Evolutionary conservation across 2,329 filamentous ascomycete species (phyloP).

Genomic region (Didymella segeticola): DNA sequence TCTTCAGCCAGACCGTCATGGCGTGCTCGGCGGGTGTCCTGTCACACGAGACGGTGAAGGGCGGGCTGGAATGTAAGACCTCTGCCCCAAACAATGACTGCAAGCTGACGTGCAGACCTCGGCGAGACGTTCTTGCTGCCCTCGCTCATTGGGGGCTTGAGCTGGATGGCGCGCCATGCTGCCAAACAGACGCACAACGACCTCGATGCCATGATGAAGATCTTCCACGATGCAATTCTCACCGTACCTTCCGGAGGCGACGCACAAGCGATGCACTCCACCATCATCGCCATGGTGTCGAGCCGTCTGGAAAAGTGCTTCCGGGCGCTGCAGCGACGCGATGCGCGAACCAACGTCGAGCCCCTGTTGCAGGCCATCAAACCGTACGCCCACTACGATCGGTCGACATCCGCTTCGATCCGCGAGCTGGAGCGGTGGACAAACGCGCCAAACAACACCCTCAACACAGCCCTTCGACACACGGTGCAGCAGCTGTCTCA

Average conservation of each 20-base stretch:
- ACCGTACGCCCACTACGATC: slow-evolving; percentile 63
- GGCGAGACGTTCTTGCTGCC: slow-evolving; percentile 83
- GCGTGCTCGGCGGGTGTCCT: slow-evolving; percentile 72
- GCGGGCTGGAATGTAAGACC: slow-evolving; percentile 74
- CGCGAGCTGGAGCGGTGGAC: slow-evolving; percentile 75
- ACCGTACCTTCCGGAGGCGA: slow-evolving; percentile 75
- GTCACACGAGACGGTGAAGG: slow-evolving; percentile 72
- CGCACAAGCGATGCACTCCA: slow-evolving; percentile 72
- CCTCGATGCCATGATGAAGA: slow-evolving; percentile 72
- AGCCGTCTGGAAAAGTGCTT: slow-evolving; percentile 72
- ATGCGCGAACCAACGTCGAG: slow-evolving; percentile 72
- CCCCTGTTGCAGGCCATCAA: slow-evolving; percentile 71
- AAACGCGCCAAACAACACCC: slow-evolving; percentile 61
- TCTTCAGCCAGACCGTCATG: slow-evolving; percentile 77
- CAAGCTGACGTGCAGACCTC: slow-evolving; percentile 61
- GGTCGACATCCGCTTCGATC: slow-evolving; percentile 67
- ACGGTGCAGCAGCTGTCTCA: slow-evolving; percentile 68
- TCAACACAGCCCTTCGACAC: slow-evolving; percentile 65
- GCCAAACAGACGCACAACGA: slow-evolving; percentile 69
- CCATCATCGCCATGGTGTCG: slow-evolving; percentile 74
- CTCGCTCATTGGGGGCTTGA: slow-evolving; percentile 74
- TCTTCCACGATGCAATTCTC: slow-evolving; percentile 74
- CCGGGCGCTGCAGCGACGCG: slow-evolving; percentile 68
- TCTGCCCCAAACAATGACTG: neutral
- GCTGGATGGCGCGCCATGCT: slow-evolving; percentile 73